A percentile compares a stretch with the other conserved stretches of the same genome.
phyloP scores from a whole-genome alignment of 805 yeast species.

The Candida ipomoeae region DNA sequence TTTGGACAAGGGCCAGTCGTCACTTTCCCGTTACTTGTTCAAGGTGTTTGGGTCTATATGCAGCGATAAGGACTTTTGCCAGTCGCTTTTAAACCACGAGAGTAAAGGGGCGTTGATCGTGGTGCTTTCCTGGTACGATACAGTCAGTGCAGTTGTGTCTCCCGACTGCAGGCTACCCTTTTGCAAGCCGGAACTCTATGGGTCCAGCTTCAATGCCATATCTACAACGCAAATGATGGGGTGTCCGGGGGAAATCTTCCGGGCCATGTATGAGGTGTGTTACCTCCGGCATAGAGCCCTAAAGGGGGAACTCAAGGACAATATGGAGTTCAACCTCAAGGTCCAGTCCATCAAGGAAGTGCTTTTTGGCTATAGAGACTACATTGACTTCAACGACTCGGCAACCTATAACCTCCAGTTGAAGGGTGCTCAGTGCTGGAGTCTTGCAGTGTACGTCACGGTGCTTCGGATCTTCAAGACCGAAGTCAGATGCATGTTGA shows the following conservation, averaged over 20 bases:
- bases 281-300: conserved; percentile 27
- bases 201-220: conserved; percentile 35
- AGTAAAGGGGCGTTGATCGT: conserved; percentile 48
- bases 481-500: conserved; percentile 20
- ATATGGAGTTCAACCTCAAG: conserved; percentile 12
- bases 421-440: conserved; percentile 57
- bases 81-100: conserved; percentile 39
- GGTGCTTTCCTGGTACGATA: conserved; percentile 58
- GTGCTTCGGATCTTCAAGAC: conserved; percentile 28
- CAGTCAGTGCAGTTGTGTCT: conserved; percentile 51
- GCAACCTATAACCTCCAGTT: conserved; percentile 37
- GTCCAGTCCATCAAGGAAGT: conserved; percentile 32
- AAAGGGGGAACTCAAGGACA: conserved; percentile 8
- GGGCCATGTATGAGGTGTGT: conserved; percentile 44
- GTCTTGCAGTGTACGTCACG: conserved; percentile 34
- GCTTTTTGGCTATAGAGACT: conserved; percentile 45
- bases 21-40: conserved; percentile 46
- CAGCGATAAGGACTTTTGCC: conserved; percentile 39
- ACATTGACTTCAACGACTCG: conserved; percentile 26
- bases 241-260: conserved; percentile 56
- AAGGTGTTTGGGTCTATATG: conserved; percentile 49
- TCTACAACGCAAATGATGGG: conserved; percentile 56
- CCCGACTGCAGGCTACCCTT: conserved; percentile 55
- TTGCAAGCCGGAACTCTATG: conserved; percentile 52
- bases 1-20: conserved; percentile 51